Evolutionary conservation across 2,329 filamentous ascomycete species (phyloP).

Genomic region (Aspergillus oerlinghausenensis): DNA sequence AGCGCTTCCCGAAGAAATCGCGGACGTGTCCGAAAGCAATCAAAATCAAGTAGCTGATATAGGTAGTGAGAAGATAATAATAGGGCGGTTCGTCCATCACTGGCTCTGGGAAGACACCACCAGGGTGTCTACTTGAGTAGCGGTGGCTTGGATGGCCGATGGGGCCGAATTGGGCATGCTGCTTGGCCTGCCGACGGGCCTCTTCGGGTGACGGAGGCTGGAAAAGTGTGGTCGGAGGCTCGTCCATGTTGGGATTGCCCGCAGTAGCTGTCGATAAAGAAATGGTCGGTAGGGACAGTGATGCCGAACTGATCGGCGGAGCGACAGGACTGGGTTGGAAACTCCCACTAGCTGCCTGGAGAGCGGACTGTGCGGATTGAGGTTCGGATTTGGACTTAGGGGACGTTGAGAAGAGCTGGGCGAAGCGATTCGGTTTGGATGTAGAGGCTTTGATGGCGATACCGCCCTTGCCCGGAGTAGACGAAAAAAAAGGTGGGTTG

Average conservation of each 20-base stretch:
- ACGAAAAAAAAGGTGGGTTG: conserved; percentile 47
- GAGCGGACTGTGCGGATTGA: conserved; percentile 50
- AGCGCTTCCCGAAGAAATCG: conserved; percentile 96
- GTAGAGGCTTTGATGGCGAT: conserved; percentile 46
- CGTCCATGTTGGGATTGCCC: conserved; percentile 69
- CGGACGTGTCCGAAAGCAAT: conserved; percentile 93
- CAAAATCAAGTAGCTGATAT: conserved; percentile 94
- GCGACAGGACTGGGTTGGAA: conserved; percentile 45
- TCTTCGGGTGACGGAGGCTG: conserved; percentile 84
- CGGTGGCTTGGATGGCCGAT: conserved; percentile 74
- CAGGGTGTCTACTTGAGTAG: conserved; percentile 84
- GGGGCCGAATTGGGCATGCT: conserved; percentile 88
- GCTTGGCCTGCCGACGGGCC: conserved; percentile 66
- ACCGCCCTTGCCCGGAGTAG: conserved; percentile 52
- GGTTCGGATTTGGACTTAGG: conserved; percentile 67
- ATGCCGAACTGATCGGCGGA: conserved; percentile 64
- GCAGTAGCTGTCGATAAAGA: conserved; percentile 82
- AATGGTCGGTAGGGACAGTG: conserved; percentile 80
- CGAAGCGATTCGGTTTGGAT: conserved; percentile 68
- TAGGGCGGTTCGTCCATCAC: conserved; percentile 94
- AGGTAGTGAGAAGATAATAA: conserved; percentile 94
- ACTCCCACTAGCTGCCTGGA: conserved; percentile 61
- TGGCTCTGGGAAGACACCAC: conserved; percentile 72
- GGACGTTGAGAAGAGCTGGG: conserved; percentile 76
- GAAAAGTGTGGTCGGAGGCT: conserved; percentile 75